phyloP scores from a whole-genome alignment of 805 yeast genomes.

The Yarrowia bubula region DNA sequence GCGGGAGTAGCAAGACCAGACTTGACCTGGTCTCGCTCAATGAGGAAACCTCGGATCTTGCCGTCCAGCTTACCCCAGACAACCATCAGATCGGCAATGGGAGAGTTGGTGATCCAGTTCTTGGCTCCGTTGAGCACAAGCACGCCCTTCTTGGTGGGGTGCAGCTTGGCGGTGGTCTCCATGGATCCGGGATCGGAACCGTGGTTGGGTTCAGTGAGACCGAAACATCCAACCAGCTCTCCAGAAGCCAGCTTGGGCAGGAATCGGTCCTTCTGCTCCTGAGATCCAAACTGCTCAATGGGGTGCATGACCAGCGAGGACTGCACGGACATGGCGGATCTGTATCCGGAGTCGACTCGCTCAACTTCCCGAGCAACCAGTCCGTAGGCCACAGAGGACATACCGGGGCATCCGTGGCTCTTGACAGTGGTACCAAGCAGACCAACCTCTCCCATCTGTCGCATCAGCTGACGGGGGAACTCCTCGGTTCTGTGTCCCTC shows the following conservation, averaged over 20 bases:
- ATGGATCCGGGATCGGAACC: conserved; percentile 59
- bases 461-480: conserved; percentile 41
- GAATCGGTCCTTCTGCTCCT: conserved; percentile 44
- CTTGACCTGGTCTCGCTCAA: conserved; percentile 41
- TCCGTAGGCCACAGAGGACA: conserved; percentile 46
- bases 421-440: conserved; percentile 44
- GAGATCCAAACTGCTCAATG: conserved; percentile 43
- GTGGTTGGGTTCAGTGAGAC: conserved; percentile 64
- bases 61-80: conserved; percentile 49
- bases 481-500: conserved; percentile 45
- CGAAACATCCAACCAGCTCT: conserved; percentile 57
- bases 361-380: conserved; percentile 47
- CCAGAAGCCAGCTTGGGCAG: conserved; percentile 44
- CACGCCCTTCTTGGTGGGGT: conserved; percentile 45
- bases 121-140: conserved; percentile 45
- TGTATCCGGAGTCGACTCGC: conserved; percentile 46
- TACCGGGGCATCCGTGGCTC: conserved; percentile 47
- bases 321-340: conserved; percentile 48
- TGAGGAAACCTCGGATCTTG: conserved; percentile 44
- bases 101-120: conserved; percentile 48
- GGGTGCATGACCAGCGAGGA: conserved; percentile 48
- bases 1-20: conserved; percentile 43
- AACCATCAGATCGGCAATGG: conserved; percentile 45
- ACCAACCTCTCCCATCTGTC: conserved; percentile 45
- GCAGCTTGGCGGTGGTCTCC: conserved; percentile 51